Percentiles rank a stretch among this genome's conserved stretches.
Evolutionary conservation across 2,329 filamentous ascomycete species (phyloP).

Genomic region (Ophiostoma fasciatum): DNA sequence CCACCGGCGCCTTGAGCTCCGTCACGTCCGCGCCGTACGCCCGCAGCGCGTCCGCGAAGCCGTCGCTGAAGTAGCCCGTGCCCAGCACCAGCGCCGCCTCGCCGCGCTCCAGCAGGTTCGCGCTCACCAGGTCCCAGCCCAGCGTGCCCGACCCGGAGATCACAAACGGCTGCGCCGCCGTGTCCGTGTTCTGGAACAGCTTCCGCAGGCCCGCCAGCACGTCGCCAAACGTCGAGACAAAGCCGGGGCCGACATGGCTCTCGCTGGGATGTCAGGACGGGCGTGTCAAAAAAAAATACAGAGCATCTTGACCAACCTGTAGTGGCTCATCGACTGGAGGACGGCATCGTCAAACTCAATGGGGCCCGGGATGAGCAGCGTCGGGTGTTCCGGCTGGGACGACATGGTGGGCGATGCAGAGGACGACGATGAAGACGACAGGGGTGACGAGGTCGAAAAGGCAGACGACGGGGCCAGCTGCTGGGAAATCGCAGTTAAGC

Average conservation of each 20-base stretch:
- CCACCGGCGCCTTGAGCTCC: constrained; percentile 78
- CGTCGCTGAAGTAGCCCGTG: constrained; percentile 94
- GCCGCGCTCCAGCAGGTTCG: constrained; percentile 78
- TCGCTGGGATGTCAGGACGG: constrained; percentile 41
- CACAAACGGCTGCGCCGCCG: constrained; percentile 77
- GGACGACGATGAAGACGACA: constrained; percentile 7
- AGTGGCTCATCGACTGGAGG: constrained; percentile 87
- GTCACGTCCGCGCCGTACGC: constrained; percentile 85
- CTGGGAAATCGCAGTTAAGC: too few species aligned
- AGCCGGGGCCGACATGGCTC: constrained; percentile 80
- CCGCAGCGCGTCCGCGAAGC: constrained; percentile 80
- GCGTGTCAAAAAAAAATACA: not conserved
- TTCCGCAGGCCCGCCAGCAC: constrained; percentile 75
- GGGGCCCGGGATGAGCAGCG: constrained; percentile 89
- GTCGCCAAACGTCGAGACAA: constrained; percentile 84
- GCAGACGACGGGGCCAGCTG: not conserved
- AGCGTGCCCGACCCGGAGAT: constrained; percentile 90
- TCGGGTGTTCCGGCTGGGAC: constrained; percentile 45
- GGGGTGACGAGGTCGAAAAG: constrained; percentile 15
- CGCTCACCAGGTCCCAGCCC: constrained; percentile 92
- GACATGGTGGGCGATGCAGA: constrained; percentile 34
- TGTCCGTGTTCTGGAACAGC: constrained; percentile 81
- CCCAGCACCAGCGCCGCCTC: constrained; percentile 88
- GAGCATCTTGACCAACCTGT: constrained; percentile 42
- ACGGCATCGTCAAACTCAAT: constrained; percentile 98